Evolutionary conservation across 805 yeast species (phyloP).

Genomic region (Sugiyamaella marilandica): DNA sequence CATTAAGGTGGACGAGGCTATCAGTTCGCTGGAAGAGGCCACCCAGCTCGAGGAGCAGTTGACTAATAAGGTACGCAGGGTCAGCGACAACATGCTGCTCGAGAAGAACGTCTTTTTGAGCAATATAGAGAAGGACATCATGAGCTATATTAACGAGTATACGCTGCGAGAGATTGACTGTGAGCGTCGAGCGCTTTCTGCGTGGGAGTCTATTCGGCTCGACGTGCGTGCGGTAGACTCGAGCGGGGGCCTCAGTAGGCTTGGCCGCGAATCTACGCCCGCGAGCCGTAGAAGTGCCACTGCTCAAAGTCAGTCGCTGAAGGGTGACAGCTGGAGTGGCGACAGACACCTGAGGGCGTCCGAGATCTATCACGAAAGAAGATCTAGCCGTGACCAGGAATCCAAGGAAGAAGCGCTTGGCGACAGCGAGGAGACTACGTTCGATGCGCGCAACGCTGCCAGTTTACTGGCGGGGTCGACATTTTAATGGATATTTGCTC

Average conservation of each 20-base stretch:
- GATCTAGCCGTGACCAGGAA: conserved; percentile 4
- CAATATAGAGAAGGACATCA: conserved; percentile 54
- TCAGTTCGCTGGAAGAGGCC: conserved; percentile 72
- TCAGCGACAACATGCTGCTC: conserved; percentile 77
- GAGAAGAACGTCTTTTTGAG: conserved; percentile 61
- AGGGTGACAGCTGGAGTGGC: conserved; percentile 59
- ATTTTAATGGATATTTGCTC: conserved; percentile 32
- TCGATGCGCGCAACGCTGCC: conserved; percentile 85
- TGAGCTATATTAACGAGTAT: conserved; percentile 50
- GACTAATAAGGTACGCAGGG: conserved; percentile 70
- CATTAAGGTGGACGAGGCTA: conserved; percentile 83
- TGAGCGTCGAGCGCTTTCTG: conserved; percentile 72
- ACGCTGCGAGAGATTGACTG: conserved; percentile 73
- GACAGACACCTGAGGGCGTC: conserved; percentile 35
- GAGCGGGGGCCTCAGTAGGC: conserved; percentile 73
- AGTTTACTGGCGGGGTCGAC: conserved; percentile 70
- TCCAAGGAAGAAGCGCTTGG: conserved; percentile 25
- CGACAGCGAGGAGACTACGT: conserved; percentile 35
- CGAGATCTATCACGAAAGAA: conserved; percentile 1
- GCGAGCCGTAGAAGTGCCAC: conserved; percentile 22
- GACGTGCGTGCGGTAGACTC: conserved; percentile 73
- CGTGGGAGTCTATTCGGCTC: conserved; percentile 64
- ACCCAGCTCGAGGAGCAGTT: conserved; percentile 70
- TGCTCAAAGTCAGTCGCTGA: conserved; percentile 42
- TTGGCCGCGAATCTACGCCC: conserved; percentile 67